Percentiles rank a stretch among this genome's conserved stretches.
Conservation (phyloP, 2,329 filamentous ascomycete species). For the Chrysoporthe deuterocubensis region DNA sequence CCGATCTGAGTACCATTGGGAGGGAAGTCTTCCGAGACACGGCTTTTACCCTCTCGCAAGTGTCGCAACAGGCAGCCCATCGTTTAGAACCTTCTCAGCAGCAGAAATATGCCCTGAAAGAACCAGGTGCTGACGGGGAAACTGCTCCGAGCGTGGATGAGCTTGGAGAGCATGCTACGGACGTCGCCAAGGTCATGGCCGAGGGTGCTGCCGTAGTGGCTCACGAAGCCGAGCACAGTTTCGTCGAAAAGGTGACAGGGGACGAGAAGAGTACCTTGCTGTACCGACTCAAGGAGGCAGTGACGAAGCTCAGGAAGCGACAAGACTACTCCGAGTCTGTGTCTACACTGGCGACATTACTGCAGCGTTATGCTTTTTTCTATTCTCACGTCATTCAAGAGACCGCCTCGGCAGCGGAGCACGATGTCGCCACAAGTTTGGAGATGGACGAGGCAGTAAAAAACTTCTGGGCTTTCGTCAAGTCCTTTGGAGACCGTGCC, state of each 20-base stretch:
- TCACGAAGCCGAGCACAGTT: constrained; percentile 67
- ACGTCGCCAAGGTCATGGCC: constrained; percentile 57
- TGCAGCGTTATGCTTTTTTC: constrained; percentile 76
- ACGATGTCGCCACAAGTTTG: constrained; percentile 73
- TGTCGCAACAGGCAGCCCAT: constrained; percentile 74
- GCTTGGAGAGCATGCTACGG: constrained; percentile 59
- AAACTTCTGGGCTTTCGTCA: constrained; percentile 81
- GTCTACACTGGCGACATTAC: constrained; percentile 73
- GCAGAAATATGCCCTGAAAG: constrained; percentile 59
- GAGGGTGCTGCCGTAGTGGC: constrained; percentile 59
- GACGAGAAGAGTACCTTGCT: constrained; percentile 75
- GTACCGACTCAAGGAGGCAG: constrained; percentile 74
- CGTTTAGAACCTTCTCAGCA: constrained; percentile 70
- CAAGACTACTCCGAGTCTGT: constrained; percentile 87
- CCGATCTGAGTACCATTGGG: constrained; percentile 77
- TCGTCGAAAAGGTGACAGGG: constrained; percentile 73
- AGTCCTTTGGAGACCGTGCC: constrained; percentile 74
- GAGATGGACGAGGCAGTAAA: constrained; percentile 75
- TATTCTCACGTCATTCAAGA: constrained; percentile 77
- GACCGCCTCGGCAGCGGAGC: constrained; percentile 66
- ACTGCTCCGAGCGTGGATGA: constrained; percentile 62
- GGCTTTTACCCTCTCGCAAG: constrained; percentile 76
- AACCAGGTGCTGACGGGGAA: constrained; percentile 52
- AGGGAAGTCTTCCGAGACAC: constrained; percentile 88
- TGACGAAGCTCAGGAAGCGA: constrained; percentile 74